phyloP scores from a whole-genome alignment of 2,329 filamentous ascomycete species.

The Fusarium dlaminii region DNA sequence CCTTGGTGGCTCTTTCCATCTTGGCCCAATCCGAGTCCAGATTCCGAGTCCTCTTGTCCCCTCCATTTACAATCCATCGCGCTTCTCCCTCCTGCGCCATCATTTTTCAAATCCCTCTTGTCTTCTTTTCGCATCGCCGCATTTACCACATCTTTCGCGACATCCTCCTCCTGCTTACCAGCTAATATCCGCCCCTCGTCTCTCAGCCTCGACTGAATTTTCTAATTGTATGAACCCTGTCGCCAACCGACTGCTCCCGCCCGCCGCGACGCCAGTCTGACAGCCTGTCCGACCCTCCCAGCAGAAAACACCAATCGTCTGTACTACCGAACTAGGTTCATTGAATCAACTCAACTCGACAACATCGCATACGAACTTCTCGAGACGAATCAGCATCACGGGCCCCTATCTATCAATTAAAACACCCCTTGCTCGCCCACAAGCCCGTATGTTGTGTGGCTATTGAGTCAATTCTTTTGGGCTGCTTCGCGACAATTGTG shows the following conservation, averaged over 20 bases:
- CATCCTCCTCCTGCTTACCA: slow-evolving; percentile 1
- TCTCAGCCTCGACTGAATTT: slow-evolving; percentile 33
- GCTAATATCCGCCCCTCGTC: slow-evolving; percentile 23
- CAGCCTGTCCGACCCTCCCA: slow-evolving; percentile 33
- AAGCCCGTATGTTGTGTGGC: slow-evolving; percentile 29
- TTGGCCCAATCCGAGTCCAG: slow-evolving; percentile 26
- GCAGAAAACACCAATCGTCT: slow-evolving; percentile 22
- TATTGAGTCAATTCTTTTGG: slow-evolving; percentile 23
- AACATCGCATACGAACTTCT: slow-evolving; percentile 10
- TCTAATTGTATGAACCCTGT: slow-evolving; percentile 33
- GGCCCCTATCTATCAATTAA: neutral
- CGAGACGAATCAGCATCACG: neutral
- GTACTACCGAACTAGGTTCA: slow-evolving; percentile 26
- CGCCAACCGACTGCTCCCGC: slow-evolving; percentile 29
- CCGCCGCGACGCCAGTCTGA: slow-evolving; percentile 29
- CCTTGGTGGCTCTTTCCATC: slow-evolving; percentile 30
- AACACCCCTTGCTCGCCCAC: neutral
- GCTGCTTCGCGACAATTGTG: slow-evolving; percentile 20
- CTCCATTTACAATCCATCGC: slow-evolving; percentile 26
- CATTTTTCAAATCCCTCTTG: slow-evolving; percentile 25
- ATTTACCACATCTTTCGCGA: slow-evolving; percentile 17
- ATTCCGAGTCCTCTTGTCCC: slow-evolving; percentile 32
- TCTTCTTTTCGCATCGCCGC: slow-evolving; percentile 12
- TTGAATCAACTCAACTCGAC: slow-evolving; percentile 19
- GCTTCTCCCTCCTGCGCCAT: slow-evolving; percentile 30